Evolutionary conservation across 2,329 filamentous ascomycete species (phyloP), one percentile per base, ranked within the genome.

Genomic region (Diaporthe ampelina): DNA sequence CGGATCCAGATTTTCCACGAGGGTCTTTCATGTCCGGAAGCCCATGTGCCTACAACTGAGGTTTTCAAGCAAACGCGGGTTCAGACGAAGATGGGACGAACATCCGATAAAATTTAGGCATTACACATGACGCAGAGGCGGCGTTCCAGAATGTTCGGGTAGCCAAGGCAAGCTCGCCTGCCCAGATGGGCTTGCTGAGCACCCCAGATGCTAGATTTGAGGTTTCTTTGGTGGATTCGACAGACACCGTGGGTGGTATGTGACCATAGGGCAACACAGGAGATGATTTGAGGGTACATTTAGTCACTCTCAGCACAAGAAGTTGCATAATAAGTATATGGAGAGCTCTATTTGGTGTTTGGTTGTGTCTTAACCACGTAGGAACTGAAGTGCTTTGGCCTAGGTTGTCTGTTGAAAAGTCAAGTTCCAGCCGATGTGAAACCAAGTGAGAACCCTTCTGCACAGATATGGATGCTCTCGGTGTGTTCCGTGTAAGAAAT

Each of bases 141-240:
- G 6, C 32, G 9, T 63, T 45, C 58, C 24, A 45, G 59, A 48
- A 63, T 4, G 4, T 63, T 63, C 24, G 24, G 24, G 24, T 19
- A 11, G 3, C 21, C n/a, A n/a, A 21, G 9, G 11, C 24, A 45
- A 24, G 40, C 15, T 43, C 8, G 59, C 4, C 9, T n/a, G n/a
- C n/a, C n/a, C n/a, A n/a, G n/a, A n/a, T 32, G 10, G 2, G 29
- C 21, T 15, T 19, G 11, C 24, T 29, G 10, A n/a, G 58, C 19
- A 26, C 8, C 9, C 3, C 19, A 45, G 37, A 13, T 6, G n/a
- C 21, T 0, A 19, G 4, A 5, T 50, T 11, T 3, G 8, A 15
- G 7, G 57, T 0, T 6, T 5, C 21, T 21, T 24, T 26, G n/a
- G 1, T 0, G 11, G 2, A 5, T 6, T 24, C n/a, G 10, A 26